These are phyloP conservation scores for Usnea hakonensis DNA, from an alignment of 495 filamentous ascomycete genomes.

Conservation along the genomic window DNA sequence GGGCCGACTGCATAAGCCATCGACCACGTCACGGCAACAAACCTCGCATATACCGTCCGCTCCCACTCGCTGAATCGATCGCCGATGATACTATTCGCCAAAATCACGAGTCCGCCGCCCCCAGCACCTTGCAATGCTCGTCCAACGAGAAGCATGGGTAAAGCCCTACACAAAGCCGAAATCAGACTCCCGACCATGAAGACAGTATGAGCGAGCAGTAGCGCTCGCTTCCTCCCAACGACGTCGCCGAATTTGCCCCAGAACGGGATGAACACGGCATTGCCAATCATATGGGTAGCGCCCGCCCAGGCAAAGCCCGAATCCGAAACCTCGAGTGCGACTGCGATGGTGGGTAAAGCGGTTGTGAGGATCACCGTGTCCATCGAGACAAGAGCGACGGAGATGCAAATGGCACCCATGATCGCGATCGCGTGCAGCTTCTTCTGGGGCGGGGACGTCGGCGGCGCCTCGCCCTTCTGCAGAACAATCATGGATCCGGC, in stretches of 20 bases:
- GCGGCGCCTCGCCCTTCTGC: too few species aligned
- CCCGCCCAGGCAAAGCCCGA: conserved; percentile 8
- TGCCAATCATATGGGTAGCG: conserved; percentile 3
- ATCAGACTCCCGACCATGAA: conserved; percentile 42
- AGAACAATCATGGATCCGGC: too few species aligned
- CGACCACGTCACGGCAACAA: conserved; percentile 49
- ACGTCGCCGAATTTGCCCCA: conserved; percentile 54
- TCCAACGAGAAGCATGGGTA: conserved; percentile 48
- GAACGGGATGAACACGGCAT: background rate
- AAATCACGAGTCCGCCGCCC: conserved; percentile 44
- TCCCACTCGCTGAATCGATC: conserved; percentile 50
- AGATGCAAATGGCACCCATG: conserved; percentile 32
- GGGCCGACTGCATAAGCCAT: conserved; percentile 53
- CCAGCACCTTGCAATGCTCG: conserved; percentile 48
- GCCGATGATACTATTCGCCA: conserved; percentile 47
- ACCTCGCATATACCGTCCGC: conserved; percentile 45
- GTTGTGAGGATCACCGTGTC: conserved; percentile 47
- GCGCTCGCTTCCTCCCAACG: conserved; percentile 49
- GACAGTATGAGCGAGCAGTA: conserved; percentile 38
- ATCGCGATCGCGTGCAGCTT: background rate
- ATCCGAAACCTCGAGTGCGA: conserved; percentile 19
- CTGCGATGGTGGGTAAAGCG: conserved; percentile 37
- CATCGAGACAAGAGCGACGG: conserved; percentile 49
- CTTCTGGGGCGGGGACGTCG: too few species aligned
- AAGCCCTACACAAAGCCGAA: conserved; percentile 40